phyloP scores from a whole-genome alignment of 306 rosid species.

The Crataegus laevigata region DNA sequence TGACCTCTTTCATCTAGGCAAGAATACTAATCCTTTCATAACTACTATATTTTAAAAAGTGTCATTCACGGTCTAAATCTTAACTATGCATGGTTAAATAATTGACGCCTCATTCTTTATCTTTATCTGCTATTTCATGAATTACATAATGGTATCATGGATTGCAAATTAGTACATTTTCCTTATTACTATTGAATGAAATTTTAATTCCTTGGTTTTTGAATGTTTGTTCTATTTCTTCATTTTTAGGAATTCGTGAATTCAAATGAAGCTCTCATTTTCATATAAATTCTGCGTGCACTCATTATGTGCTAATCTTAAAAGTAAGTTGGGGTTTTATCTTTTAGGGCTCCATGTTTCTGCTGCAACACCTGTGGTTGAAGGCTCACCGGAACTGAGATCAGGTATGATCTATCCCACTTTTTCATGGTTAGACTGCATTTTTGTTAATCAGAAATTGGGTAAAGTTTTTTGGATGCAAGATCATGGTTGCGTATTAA shows the following conservation, averaged over 20 bases:
- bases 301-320: neutral
- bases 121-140: neutral
- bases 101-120: neutral
- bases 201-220: neutral
- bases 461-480: neutral
- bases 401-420: conserved; percentile 1
- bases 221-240: neutral
- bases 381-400: neutral
- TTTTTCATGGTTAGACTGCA: neutral
- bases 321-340: neutral
- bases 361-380: neutral
- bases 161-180: neutral
- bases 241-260: neutral
- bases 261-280: neutral
- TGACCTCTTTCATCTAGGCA: neutral
- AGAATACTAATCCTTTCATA: neutral
- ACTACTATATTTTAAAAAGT: neutral
- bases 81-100: neutral
- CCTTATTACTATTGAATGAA: neutral
- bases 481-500: neutral
- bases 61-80: neutral
- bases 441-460: neutral
- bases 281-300: neutral
- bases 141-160: neutral
- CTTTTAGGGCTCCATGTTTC: conserved; percentile 9